Percentiles rank a stretch among this genome's conserved stretches.
Evolutionary conservation across 108 stramenopile species (phyloP).

Genomic region (Tribonema minus): DNA sequence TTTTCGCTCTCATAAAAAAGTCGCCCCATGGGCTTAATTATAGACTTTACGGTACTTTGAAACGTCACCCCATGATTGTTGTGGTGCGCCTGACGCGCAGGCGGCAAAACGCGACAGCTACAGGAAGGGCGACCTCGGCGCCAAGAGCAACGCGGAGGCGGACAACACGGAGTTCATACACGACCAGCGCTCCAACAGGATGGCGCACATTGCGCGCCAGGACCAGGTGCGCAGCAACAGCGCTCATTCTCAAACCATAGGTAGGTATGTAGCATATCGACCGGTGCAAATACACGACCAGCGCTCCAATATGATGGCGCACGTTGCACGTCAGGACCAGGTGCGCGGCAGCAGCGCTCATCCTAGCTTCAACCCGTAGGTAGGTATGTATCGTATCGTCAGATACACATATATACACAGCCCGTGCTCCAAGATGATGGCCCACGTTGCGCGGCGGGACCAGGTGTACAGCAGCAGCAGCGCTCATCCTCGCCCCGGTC

Average conservation of each 20-base stretch:
- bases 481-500: no score
- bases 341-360: no score
- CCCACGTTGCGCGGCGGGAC: neutral
- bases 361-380: no score
- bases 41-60: no score
- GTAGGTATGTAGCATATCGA: no score
- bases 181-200: constrained; percentile 12
- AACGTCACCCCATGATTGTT: no score
- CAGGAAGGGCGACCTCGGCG: constrained; percentile 27
- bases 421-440: neutral
- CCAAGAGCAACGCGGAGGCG: constrained; percentile 13
- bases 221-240: constrained; percentile 26
- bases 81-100: no score
- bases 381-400: no score
- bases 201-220: neutral
- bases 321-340: neutral
- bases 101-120: neutral
- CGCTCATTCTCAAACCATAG: no score
- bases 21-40: no score
- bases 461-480: no score
- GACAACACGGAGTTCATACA: constrained; percentile 48
- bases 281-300: constrained; percentile 37
- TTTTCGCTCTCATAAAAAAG: no score
- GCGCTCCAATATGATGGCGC: neutral
- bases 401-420: constrained; percentile 27